phyloP scores from a whole-genome alignment of 345 rosid genomes.

The Eutrema yunnanense region DNA sequence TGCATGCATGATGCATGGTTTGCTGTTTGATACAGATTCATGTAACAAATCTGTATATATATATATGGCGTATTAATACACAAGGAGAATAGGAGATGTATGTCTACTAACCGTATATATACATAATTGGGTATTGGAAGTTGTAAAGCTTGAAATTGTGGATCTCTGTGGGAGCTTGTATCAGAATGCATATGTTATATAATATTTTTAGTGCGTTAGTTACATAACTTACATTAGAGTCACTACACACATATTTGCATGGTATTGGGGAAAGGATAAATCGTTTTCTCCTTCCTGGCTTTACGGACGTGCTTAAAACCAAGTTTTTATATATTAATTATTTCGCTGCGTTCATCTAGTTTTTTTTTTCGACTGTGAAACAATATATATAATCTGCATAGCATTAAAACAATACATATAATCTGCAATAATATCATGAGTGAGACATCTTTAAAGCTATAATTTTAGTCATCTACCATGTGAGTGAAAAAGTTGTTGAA shows the following conservation, averaged over 20 bases:
- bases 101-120: not conserved
- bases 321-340: not conserved
- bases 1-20: not conserved
- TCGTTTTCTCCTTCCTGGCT: slow-evolving; percentile 2
- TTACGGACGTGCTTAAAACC: not conserved
- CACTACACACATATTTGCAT: slow-evolving; percentile 1
- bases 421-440: not conserved
- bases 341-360: not conserved
- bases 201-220: slow-evolving; percentile 27
- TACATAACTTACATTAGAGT: slow-evolving; percentile 18
- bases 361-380: not conserved
- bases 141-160: not conserved
- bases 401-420: not conserved
- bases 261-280: not conserved
- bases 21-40: not conserved
- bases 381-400: not conserved
- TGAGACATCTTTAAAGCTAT: not conserved
- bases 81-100: not conserved
- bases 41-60: not conserved
- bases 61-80: not conserved
- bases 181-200: not conserved
- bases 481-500: not conserved
- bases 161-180: slow-evolving; percentile 3
- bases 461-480: not conserved
- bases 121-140: not conserved